Evolutionary conservation across 352 stramenopile genomes (phyloP).

Genomic region (Salisapilia sapeloensis): DNA sequence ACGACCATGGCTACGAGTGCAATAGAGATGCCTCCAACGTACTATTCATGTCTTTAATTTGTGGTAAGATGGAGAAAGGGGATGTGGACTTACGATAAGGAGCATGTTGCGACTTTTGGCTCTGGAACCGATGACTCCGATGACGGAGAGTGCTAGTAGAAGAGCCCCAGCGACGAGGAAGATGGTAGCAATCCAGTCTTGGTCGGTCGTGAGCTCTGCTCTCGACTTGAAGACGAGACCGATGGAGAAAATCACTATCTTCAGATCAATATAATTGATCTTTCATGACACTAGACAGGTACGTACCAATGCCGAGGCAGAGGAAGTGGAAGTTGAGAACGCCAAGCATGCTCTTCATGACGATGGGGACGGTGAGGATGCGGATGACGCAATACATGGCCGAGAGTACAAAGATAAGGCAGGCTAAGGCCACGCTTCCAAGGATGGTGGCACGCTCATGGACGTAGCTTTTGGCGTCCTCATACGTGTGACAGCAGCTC

Average conservation of each 20-base stretch:
- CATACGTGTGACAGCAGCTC: conserved; percentile 40
- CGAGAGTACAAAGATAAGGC: conserved; percentile 24
- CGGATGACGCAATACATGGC: conserved; percentile 66
- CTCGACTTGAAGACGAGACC: conserved; percentile 36
- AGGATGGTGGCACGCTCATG: conserved; percentile 24
- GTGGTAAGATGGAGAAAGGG: background rate
- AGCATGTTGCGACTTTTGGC: conserved; percentile 63
- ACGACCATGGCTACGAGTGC: conserved; percentile 45
- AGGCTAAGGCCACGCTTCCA: conserved; percentile 21
- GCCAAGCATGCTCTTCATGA: conserved; percentile 72
- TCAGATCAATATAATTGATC: background rate
- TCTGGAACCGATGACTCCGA: conserved; percentile 47
- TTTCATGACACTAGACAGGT: background rate
- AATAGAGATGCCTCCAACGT: conserved; percentile 41
- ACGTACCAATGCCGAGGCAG: conserved; percentile 21
- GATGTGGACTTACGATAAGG: conserved; percentile 33
- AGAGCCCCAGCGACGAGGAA: conserved; percentile 58
- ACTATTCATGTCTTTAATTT: conserved; percentile 15
- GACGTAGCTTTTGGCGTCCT: conserved; percentile 23
- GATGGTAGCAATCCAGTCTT: conserved; percentile 61
- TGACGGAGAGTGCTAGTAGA: conserved; percentile 35
- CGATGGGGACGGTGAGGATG: conserved; percentile 74
- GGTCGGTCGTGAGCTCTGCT: conserved; percentile 41
- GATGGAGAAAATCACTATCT: conserved; percentile 27
- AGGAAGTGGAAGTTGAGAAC: conserved; percentile 62